Base-by-base conservation (phyloP, 1,284 basidiomycete species). In the Tilletia walkeri region DNA sequence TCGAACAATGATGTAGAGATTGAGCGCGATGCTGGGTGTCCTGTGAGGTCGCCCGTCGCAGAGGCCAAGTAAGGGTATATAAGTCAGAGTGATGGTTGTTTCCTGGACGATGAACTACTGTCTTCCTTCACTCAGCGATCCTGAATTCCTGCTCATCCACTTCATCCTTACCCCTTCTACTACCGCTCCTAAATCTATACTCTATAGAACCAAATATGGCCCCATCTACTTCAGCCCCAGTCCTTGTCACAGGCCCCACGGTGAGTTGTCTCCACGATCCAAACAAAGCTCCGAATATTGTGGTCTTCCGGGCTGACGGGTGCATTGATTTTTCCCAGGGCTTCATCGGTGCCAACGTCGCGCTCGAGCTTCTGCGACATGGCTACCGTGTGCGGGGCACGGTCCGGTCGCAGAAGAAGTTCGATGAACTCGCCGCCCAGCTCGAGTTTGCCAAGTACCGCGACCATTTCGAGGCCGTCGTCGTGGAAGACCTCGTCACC, bases 401-500 rank as follows among this genome's bases (percentile, higher is more conserved):
- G 0, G 88, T 90, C 9, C 86, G 89, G 39, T 86, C 87, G 0
- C 79, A 80, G 24, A 82, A 80, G 38, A 90, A 89, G 83, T 87
- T 86, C 14, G 83, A 85, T 4, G 86, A 89, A 76, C 82, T 80
- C 16, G 4, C 85, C 54, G 78, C 81, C 67, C 78, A 87, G 54
- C 76, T 87, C 38, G 89, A 89, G 84, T 38, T 68, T 16, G 83
- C 85, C 65, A 81, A 78, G 66, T 84, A 84, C 72, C 86, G 85
- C 14, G 85, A 86, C 70, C 85, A 86, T 74, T 86, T 88, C 74
- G 86, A 87, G 73, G 80, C 86, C 78, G 86, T 86, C 45, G 84
- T 88, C 49, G 88, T 89, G 1, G 84, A 86, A 56, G 89, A 90
- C 79, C 88, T 89, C 76, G 87, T 86, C 14, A 83, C 87, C 9